Base-by-base conservation (phyloP, 768 basidiomycete genomes). In the Pleurotus tuoliensis region DNA sequence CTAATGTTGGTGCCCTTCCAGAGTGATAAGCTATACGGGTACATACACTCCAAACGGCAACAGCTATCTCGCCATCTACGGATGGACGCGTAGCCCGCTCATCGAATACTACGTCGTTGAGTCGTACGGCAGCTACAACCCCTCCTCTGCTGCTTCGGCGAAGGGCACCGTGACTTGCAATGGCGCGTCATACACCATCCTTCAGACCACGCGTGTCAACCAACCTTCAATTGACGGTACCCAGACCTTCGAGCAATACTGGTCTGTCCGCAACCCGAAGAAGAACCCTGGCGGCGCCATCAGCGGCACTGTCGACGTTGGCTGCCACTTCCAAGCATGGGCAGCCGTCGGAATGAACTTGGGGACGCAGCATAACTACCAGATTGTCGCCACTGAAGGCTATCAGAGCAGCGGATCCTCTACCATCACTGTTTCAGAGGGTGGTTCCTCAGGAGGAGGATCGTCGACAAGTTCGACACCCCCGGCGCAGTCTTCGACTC, bases 51-150 rank as follows among this genome's bases (percentile, higher is more conserved):
- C 73, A 12, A 67, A 68, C 58, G 76, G 76, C 12, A 78, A 76
- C 65, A 63, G 64, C 56, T 76, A 76, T 64, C 69, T 78, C 24
- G 70, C 76, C 48, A 67, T 80, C 56, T 78, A 76, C 59, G 78
- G 78, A 40, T 78, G 77, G 77, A 76, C 74, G 4, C 67, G 66
- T 15, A 71, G 63, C 64, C 73, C 76, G 0, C 74, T 78, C 62
- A 64, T 78, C 61, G 77, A 79, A 57, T 80, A 78, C 70, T 78
- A 77, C 70, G 71, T 80, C 61, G 61, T 71, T 54, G 78, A 80
- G 47, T 68, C 65, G n/a, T 77, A 63, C 61, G 76, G 75, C 46
- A 62, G 63, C 47, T 75, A 73, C 65, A 72, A 78, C 63, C 78
- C 76, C 44, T 59, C 63, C 52, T 62, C 63, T 16, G 71, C 57